Evolutionary conservation across 2,329 filamentous ascomycete genomes (phyloP).

Genomic region (Colletotrichum tanaceti): DNA sequence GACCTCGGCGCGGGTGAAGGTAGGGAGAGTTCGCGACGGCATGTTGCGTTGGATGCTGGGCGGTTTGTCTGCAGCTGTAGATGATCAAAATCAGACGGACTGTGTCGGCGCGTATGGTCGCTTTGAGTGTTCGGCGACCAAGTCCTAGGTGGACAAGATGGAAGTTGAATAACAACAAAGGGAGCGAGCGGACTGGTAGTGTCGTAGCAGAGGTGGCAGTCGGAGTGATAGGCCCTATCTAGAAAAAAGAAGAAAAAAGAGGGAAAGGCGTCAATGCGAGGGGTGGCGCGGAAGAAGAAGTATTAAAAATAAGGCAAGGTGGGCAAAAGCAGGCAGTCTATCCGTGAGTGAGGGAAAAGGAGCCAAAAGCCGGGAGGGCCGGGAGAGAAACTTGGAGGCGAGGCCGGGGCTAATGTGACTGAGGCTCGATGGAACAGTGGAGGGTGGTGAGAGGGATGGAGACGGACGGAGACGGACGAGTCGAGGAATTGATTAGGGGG

Average conservation of each 20-base stretch:
- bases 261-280: background rate
- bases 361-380: conserved; percentile 39
- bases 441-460: conserved; percentile 35
- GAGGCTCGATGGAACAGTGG: conserved; percentile 26
- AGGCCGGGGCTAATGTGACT: conserved; percentile 33
- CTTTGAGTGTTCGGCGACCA: conserved; percentile 12
- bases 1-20: conserved; percentile 83
- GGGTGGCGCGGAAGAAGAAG: conserved; percentile 12
- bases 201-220: conserved; percentile 23
- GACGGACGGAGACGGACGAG: conserved; percentile 16
- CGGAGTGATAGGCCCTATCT: conserved; percentile 27
- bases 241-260: too few species aligned
- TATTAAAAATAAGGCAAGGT: conserved; percentile 26
- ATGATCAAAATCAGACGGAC: conserved; percentile 19
- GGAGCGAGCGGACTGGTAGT: conserved; percentile 33
- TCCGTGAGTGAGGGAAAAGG: conserved; percentile 20
- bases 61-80: conserved; percentile 35
- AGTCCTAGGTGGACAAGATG: conserved; percentile 26
- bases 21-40: conserved; percentile 85
- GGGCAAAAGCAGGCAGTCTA: conserved; percentile 26
- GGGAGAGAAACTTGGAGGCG: conserved; percentile 14
- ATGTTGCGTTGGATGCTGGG: conserved; percentile 57
- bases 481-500: conserved; percentile 35
- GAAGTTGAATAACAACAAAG: conserved; percentile 29
- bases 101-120: conserved; percentile 9